Base-by-base conservation (phyloP, 306 rosid genomes). In the Quercus suber region DNA sequence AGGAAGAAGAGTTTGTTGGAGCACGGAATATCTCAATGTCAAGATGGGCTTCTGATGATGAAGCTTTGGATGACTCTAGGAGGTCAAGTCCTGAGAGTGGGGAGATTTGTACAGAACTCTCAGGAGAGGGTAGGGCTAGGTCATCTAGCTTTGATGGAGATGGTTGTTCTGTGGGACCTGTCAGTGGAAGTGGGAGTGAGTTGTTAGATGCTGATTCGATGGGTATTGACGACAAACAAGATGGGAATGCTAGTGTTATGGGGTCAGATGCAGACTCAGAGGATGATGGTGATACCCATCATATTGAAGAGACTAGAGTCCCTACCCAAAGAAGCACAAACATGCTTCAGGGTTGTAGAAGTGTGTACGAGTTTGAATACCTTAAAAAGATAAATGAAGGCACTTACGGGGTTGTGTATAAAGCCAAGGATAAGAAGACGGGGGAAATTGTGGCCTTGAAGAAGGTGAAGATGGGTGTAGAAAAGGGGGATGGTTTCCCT, bases 391-490 rank as follows among this genome's bases (percentile, higher is more conserved):
- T 94, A 71, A 89, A 87, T 72, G 99, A 96, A 87, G 99, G 99
- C 64, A 96, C 99, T 51, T 96, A 96, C 63, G 98, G 99, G 35
- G 87, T 96, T 88, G 99, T 96, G 59, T 96, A 87, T 74, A 93
- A 89, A 88, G 99, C 97, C 68, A 91, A 55, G 82, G 98, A 96
- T 86, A 93, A 87, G 84, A 90, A 87, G 80, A 88, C 89, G 0
- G 99, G 96, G 59, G 94, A 91, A 79, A 56, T 91, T n/a, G 93
- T 89, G 19, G 99, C 98, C 20, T 78, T 96, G 30, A 96, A 96
- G 89, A 96, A 96, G 92, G 97, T 96, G 81, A 96, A 96, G 89
- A 96, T 91, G 97, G 89, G 89, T 56, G 77, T 87, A 14, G 86
- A 84, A 23, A 87, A 84, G 86, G 94, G 73, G 41, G 88, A 89